Evolutionary conservation across 1,284 basidiomycete genomes (phyloP), one percentile per base, ranked within the genome.

Genomic region (Sparassis latifolia): DNA sequence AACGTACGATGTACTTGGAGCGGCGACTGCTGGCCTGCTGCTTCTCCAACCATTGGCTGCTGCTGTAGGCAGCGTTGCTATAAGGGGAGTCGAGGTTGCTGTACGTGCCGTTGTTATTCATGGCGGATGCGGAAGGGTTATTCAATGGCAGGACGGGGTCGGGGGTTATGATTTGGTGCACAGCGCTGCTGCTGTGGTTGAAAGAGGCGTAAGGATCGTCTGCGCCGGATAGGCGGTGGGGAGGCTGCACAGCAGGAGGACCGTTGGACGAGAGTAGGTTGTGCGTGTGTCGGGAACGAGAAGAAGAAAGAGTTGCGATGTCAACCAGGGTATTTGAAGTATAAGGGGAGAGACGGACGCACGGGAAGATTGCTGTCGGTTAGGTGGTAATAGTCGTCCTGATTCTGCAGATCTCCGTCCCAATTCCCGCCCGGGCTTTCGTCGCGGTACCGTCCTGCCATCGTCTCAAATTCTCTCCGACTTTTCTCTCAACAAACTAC

Each of bases 21-120:
- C 63, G 59, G 45, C 58, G 54, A 48, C 48, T 64, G 43, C 61
- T 35, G n/a, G 57, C n/a, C 54, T 65, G 53, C 56, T 65, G 63
- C 58, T 71, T 72, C 60, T 74, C 71, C 48, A 67, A 62, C 70
- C 70, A 72, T 45, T 60, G 56, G 55, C 61, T 62, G 56, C 53
- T 59, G 58, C 51, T 58, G 60, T 63, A 65, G 29, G 59, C 47
- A 10, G 55, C 38, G 52, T 58, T 61, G 50, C 47, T 42, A 55
- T 65, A 63, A 10, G 59, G 58, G 37, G 52, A 41, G 45, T 64
- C 65, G 47, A 67, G 53, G 59, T 65, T 65, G 49, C 58, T 49
- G 59, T 67, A 69, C 32, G 58, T 60, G 44, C 29, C 44, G 42
- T 30, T 51, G 51, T 51, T 57, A 2, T 57, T 48, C 57, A 60